Conservation (phyloP, 2,329 filamentous ascomycete genomes). For the Podosphaera xanthii region DNA sequence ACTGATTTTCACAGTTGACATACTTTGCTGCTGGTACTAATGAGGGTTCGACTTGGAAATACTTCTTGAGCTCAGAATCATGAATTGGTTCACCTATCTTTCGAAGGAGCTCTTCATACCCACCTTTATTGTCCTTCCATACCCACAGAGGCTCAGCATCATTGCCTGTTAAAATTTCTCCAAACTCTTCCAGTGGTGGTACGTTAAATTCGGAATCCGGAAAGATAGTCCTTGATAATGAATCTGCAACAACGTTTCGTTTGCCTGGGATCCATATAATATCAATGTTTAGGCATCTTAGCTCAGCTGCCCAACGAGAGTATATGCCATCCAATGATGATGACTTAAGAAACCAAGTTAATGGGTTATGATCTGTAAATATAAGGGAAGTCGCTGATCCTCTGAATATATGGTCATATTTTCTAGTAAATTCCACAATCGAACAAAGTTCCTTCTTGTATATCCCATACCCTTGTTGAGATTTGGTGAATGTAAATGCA, state of each 20-base stretch:
- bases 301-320: background rate
- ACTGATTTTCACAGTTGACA: too few species aligned
- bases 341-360: too few species aligned
- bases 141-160: background rate
- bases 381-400: too few species aligned
- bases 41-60: background rate
- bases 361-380: too few species aligned
- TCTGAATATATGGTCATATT: too few species aligned
- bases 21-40: background rate
- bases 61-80: background rate
- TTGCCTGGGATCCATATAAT: background rate
- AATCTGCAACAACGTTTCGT: background rate
- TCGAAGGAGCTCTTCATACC: too few species aligned
- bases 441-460: background rate
- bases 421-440: background rate
- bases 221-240: background rate
- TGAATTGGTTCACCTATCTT: background rate
- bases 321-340: too few species aligned
- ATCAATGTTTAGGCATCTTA: background rate
- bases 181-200: background rate
- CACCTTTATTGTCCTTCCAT: too few species aligned
- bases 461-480: background rate
- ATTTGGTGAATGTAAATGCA: too few species aligned
- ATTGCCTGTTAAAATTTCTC: background rate
- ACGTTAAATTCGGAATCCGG: background rate